A percentile compares a stretch with the other conserved stretches of the same genome.
Evolutionary conservation across 1,139 yeast species (phyloP).

Genomic region (Chernovozyma sophiae-reginae): DNA sequence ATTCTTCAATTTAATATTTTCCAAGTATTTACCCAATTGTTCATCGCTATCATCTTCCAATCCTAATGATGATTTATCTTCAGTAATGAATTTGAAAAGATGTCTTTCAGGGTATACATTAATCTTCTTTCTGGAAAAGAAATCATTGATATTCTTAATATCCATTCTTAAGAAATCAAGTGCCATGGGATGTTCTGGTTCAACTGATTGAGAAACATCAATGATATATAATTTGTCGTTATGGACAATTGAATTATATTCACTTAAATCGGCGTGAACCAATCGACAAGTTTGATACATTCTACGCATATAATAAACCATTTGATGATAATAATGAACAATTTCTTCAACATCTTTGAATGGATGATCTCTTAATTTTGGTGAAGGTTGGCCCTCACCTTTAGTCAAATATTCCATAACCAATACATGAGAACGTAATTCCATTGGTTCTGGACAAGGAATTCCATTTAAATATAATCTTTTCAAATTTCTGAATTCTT

Average conservation of each 20-base stretch:
- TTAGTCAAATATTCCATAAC: conserved; percentile 88
- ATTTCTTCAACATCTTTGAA: conserved; percentile 63
- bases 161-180: conserved; percentile 95
- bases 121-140: conserved; percentile 67
- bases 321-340: conserved; percentile 65
- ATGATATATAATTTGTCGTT: conserved; percentile 77
- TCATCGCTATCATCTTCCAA: conserved; percentile 39
- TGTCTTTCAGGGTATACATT: conserved; percentile 77
- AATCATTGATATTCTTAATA: conserved; percentile 90
- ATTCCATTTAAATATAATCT: conserved; percentile 74
- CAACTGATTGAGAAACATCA: conserved; percentile 97
- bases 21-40: conserved; percentile 34
- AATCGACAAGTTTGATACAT: conserved; percentile 84
- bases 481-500: conserved; percentile 89
- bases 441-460: conserved; percentile 90
- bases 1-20: conserved; percentile 48
- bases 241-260: conserved; percentile 88
- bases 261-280: conserved; percentile 96
- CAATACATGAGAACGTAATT: conserved; percentile 81
- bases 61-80: conserved; percentile 34
- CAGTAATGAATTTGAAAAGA: conserved; percentile 69
- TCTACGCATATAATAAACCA: conserved; percentile 80
- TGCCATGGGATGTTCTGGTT: conserved; percentile 97
- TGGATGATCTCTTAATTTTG: conserved; percentile 78
- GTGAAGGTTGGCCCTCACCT: conserved; percentile 83